Conservation (phyloP, 1,139 yeast species). For the Lodderomyces orthopsilosis region DNA sequence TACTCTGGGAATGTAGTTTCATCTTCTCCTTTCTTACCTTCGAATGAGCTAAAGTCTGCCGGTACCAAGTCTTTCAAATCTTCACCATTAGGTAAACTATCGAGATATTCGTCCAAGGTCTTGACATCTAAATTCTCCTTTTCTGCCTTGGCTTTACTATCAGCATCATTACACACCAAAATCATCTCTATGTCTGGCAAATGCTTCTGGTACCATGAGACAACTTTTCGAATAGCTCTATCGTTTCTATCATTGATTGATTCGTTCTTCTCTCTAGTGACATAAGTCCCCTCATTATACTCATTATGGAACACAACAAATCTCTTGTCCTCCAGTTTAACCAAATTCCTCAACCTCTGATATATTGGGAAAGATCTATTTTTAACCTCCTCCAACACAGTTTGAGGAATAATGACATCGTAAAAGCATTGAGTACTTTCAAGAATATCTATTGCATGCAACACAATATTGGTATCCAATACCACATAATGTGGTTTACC, state of each 20-base stretch:
- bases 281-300: slow-evolving; percentile 70
- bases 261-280: slow-evolving; percentile 63
- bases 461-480: slow-evolving; percentile 83
- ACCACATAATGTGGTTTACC: slow-evolving; percentile 66
- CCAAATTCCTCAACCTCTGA: slow-evolving; percentile 74
- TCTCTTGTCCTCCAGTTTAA: slow-evolving; percentile 76
- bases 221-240: slow-evolving; percentile 78
- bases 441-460: slow-evolving; percentile 85
- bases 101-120: slow-evolving; percentile 65
- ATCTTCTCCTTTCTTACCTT: slow-evolving; percentile 18
- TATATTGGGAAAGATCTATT: slow-evolving; percentile 87
- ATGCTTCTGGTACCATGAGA: slow-evolving; percentile 72
- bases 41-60: slow-evolving; percentile 23
- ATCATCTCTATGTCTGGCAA: slow-evolving; percentile 53
- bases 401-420: slow-evolving; percentile 91
- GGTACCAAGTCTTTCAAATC: slow-evolving; percentile 83
- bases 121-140: slow-evolving; percentile 53
- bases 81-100: slow-evolving; percentile 69
- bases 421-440: slow-evolving; percentile 76
- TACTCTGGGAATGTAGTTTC: slow-evolving; percentile 74
- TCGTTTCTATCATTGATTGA: slow-evolving; percentile 88
- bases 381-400: slow-evolving; percentile 90
- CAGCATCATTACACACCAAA: slow-evolving; percentile 75
- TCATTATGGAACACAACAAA: slow-evolving; percentile 93
- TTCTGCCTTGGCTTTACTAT: slow-evolving; percentile 59